These are phyloP conservation scores for Phytophthora ohioensis DNA, from an alignment of 352 stramenopile genomes.

Conservation along the genomic window DNA sequence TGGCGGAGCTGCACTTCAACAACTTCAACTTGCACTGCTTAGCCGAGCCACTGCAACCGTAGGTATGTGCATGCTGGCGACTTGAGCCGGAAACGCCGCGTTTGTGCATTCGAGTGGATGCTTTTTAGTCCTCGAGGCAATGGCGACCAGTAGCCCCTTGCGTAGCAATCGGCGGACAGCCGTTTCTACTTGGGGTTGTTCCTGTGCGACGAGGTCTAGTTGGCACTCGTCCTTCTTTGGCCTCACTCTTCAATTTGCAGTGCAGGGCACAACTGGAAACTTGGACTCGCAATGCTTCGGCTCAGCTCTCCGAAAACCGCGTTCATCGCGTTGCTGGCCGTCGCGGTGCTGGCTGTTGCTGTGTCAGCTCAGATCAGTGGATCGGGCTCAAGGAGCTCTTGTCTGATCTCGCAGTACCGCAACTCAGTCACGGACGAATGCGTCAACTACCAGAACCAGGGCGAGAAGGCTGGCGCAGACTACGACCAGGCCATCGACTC, in stretches of 20 bases:
- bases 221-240: constrained; percentile 7
- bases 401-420: constrained; percentile 44
- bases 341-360: constrained; percentile 37
- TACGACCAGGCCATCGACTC: constrained; percentile 46
- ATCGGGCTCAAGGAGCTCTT: constrained; percentile 31
- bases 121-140: constrained; percentile 2
- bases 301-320: not conserved
- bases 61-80: too few relatives aligned
- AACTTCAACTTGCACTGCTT: too few relatives aligned
- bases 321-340: constrained; percentile 15
- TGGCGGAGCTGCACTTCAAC: too few relatives aligned
- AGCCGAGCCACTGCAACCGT: too few relatives aligned
- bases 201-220: constrained; percentile 8
- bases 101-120: constrained; percentile 14
- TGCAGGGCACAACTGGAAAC: constrained; percentile 2
- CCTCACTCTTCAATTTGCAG: constrained; percentile 28
- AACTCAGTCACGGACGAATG: constrained; percentile 43
- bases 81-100: not conserved
- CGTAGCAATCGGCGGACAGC: not conserved
- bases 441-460: constrained; percentile 47
- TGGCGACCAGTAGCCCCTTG: not conserved
- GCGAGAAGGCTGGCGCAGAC: constrained; percentile 44
- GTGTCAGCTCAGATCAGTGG: constrained; percentile 38
- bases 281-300: constrained; percentile 7
- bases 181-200: not conserved